Percentiles rank a stretch among this genome's conserved stretches.
These are phyloP conservation scores for Debaryomyces castellii DNA, from an alignment of 805 yeast genomes.

Conservation along the genomic window DNA sequence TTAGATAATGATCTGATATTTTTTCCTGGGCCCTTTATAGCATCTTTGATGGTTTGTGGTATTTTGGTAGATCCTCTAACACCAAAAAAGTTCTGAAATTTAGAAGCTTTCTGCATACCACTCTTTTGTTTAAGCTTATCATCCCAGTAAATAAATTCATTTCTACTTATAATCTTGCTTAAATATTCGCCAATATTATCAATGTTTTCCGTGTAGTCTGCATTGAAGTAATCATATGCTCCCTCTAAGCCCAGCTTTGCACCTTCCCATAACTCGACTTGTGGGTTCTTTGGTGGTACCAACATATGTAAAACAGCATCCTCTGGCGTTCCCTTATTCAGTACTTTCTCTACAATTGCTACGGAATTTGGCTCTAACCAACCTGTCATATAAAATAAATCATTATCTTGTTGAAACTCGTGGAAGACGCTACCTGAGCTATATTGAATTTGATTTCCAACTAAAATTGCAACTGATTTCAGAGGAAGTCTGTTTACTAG, in stretches of 20 bases:
- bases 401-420: constrained; percentile 89
- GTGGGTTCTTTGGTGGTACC: constrained; percentile 79
- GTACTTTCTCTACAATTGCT: constrained; percentile 62
- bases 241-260: constrained; percentile 84
- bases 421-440: constrained; percentile 91
- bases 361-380: constrained; percentile 89
- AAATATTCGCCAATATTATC: constrained; percentile 44
- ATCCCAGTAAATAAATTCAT: constrained; percentile 59
- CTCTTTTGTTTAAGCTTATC: constrained; percentile 17
- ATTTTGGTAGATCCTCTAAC: constrained; percentile 5
- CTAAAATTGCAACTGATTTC: constrained; percentile 67
- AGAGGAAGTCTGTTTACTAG: constrained; percentile 59
- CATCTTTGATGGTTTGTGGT: constrained; percentile 14
- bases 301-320: constrained; percentile 69
- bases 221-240: constrained; percentile 80
- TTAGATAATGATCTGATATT: constrained; percentile 43
- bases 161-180: constrained; percentile 45
- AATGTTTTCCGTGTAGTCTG: constrained; percentile 66
- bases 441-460: constrained; percentile 70
- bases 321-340: constrained; percentile 43
- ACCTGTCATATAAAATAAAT: constrained; percentile 83
- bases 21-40: constrained; percentile 30
- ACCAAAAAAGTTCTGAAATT: constrained; percentile 19
- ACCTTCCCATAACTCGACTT: constrained; percentile 93
- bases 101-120: constrained; percentile 7